Evolutionary conservation across 352 stramenopile species (phyloP).

Genomic region (Thraustotheca clavata): DNA sequence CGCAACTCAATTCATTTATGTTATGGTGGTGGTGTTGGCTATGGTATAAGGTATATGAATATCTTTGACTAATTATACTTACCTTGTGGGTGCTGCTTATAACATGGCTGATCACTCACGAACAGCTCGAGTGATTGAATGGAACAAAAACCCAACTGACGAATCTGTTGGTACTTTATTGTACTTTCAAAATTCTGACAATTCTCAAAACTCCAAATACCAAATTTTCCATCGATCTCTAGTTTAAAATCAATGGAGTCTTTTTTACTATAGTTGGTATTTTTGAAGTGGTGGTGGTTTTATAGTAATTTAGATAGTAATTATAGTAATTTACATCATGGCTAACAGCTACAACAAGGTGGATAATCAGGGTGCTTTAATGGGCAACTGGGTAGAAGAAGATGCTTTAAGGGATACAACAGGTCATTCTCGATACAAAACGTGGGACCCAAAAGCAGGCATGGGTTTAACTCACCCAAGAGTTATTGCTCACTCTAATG

Average conservation of each 20-base stretch:
- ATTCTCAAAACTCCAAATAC: not conserved
- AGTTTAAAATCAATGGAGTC: too few relatives aligned
- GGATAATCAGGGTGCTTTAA: conserved; percentile 59
- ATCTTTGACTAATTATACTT: conserved; percentile 5
- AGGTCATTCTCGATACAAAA: conserved; percentile 36
- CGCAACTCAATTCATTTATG: conserved; percentile 41
- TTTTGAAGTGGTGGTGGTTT: too few relatives aligned
- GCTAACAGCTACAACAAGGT: conserved; percentile 63
- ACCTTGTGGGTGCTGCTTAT: conserved; percentile 25
- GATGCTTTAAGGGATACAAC: conserved; percentile 51
- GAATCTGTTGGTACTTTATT: conserved; percentile 6
- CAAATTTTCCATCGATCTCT: not conserved
- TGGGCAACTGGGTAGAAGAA: conserved; percentile 83
- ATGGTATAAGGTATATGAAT: not conserved
- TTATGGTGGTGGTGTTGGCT: conserved; percentile 43
- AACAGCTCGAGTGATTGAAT: conserved; percentile 45
- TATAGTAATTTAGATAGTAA: too few relatives aligned
- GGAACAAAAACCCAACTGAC: conserved; percentile 16
- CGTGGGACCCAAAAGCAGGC: conserved; percentile 12
- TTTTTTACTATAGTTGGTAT: too few relatives aligned
- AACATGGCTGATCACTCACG: conserved; percentile 27
- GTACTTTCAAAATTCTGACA: not conserved
- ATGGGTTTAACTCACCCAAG: conserved; percentile 16
- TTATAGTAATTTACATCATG: not conserved
- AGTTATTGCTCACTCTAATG: conserved; percentile 4